Percentiles rank a stretch among this genome's conserved stretches.
Evolutionary conservation across 305 asterid genomes (phyloP).

Genomic region (Ilex paraguariensis): DNA sequence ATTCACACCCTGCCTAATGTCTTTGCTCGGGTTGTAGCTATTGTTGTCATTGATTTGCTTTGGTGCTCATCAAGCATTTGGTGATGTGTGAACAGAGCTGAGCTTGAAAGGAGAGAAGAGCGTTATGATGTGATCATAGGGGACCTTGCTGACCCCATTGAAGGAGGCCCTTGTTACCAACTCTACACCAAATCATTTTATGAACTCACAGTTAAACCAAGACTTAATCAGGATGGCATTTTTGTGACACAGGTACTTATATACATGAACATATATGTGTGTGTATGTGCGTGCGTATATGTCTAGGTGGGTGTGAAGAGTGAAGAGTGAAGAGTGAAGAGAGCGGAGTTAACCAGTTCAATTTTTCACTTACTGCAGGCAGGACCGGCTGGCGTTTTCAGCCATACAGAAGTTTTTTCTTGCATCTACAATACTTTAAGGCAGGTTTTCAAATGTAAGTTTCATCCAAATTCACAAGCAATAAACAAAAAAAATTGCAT

Average conservation of each 20-base stretch:
- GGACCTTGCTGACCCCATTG: constrained; percentile 93
- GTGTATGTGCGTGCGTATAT: no score
- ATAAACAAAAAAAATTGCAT: background rate
- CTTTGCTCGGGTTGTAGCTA: background rate
- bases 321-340: no score
- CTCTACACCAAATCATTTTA: constrained; percentile 91
- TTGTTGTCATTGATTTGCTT: background rate
- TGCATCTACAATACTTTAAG: constrained; percentile 83
- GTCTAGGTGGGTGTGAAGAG: no score
- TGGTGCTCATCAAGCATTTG: no score
- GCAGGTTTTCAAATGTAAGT: constrained; percentile 91
- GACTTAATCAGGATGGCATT: constrained; percentile 58
- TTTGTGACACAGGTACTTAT: constrained; percentile 83
- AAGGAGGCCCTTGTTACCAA: constrained; percentile 94
- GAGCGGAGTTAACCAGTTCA: background rate
- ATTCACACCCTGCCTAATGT: no score
- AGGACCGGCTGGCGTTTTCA: constrained; percentile 95
- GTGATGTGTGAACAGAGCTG: constrained; percentile 47
- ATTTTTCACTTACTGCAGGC: constrained; percentile 44
- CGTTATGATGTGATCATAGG: constrained; percentile 82
- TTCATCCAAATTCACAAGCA: background rate
- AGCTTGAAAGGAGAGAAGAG: constrained; percentile 72
- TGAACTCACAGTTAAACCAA: constrained; percentile 64
- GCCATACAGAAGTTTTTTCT: constrained; percentile 89
- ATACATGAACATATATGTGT: no score